Evolutionary conservation across 1,284 basidiomycete genomes (phyloP), one percentile per base, ranked within the genome.

Genomic region (Ceratobasidium sp.): DNA sequence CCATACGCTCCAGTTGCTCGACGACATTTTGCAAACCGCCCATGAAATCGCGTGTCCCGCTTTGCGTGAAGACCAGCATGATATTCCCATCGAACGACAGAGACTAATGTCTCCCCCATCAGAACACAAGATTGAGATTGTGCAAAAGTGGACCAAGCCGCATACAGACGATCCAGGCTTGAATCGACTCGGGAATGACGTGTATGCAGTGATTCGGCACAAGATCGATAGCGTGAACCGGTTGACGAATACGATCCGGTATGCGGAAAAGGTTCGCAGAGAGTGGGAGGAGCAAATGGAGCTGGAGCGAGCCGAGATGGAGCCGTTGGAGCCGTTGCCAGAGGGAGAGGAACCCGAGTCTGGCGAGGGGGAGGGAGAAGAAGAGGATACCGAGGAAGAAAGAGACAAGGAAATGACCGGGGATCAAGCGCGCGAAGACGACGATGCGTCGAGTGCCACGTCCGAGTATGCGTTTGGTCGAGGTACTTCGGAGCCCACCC

Each of bases 161-260:
- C 80, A 82, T 9, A 90, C 88, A n/a, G 88, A 93, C 69, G 97
- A 99, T 75, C 81, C 86, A 0, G 95, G 93, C 0, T 80, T 99
- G 60, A 82, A 85, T 5, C 85, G 91, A 73, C 84, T 99, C 33
- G 84, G 91, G 64, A 85, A 88, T 70, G 95, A 99, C 75, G 89
- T 89, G 7, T 93, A 95, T 74, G 85, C 89, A 41, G 85, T 96
- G 41, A 91, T 97, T 82, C 84, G 91, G 41, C 87, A 91, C 77
- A 99, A 99, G 82, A 86, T 95, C 71, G 95, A 95, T 78, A 94
- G 90, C 71, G 91, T 98, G 54, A 93, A 95, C 70, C 89, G 97
- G 47, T 90, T 99, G 88, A 92, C 97, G 79, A 98, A 98, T 77
- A 98, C 95, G 25, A 97, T 99, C 73, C 84, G 93, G 70, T 99